Conservation (phyloP, 176 grass and related monocot genomes). For the Rhipidocladum racemiflorum region DNA sequence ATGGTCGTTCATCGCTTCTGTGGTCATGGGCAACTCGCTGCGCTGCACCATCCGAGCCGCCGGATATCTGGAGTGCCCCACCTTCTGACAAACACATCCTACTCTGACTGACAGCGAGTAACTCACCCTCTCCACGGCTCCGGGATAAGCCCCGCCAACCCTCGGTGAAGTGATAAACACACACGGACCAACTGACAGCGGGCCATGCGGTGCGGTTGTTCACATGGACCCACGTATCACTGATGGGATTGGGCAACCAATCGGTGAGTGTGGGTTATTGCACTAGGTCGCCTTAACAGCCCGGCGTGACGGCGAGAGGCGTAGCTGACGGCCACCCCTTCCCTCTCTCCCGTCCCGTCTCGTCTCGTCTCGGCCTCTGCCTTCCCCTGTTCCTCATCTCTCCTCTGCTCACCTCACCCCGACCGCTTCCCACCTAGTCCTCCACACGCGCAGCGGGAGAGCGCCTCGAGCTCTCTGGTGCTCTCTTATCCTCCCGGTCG, state of each 20-base stretch:
- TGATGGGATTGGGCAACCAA: rapidly evolving
- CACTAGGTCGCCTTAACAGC: background rate
- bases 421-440: slow-evolving; percentile 16
- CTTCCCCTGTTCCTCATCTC: slow-evolving; percentile 36
- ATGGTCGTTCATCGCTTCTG: slow-evolving; percentile 9
- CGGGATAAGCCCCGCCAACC: slow-evolving; percentile 29
- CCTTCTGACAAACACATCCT: background rate
- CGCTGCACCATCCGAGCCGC: slow-evolving; percentile 38
- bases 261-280: background rate
- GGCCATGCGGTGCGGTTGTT: rapidly evolving
- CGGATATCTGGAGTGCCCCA: slow-evolving; percentile 43
- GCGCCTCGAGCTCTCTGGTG: background rate
- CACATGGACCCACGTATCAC: background rate
- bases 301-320: slow-evolving; percentile 44
- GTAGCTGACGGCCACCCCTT: slow-evolving; percentile 9
- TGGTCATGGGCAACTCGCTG: slow-evolving; percentile 29
- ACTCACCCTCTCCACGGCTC: background rate
- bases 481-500: background rate
- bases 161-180: background rate
- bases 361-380: slow-evolving; percentile 21
- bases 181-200: background rate
- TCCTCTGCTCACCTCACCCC: background rate
- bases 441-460: slow-evolving; percentile 7
- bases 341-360: background rate
- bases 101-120: slow-evolving; percentile 29